phyloP scores from a whole-genome alignment of 257 asterid species.

The Solanum sitiens region DNA sequence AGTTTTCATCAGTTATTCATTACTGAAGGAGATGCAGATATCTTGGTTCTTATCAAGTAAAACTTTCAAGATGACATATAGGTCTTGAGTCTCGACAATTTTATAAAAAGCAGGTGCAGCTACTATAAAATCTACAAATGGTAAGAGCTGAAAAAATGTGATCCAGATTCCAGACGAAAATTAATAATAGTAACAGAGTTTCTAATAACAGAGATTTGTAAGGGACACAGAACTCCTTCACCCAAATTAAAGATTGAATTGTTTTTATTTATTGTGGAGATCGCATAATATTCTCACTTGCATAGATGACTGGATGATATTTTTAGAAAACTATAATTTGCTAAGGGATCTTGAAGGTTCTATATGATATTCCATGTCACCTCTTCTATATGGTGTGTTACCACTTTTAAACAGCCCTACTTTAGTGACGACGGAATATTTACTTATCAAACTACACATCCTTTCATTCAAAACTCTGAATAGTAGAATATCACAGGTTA shows the following conservation, averaged over 20 bases:
- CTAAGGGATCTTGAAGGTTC: not conserved
- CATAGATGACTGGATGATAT: not conserved
- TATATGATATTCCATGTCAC: not conserved
- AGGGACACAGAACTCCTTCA: not conserved
- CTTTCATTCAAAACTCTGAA: not conserved
- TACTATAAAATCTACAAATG: not conserved
- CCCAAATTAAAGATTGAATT: not conserved
- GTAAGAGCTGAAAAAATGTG: not conserved
- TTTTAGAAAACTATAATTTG: not conserved
- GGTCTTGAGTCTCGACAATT: not conserved
- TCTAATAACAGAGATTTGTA: not conserved
- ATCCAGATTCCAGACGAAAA: not conserved
- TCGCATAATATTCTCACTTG: not conserved
- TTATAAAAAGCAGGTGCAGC: not conserved
- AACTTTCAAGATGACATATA: not conserved
- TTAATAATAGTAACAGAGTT: not conserved
- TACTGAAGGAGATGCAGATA: not conserved
- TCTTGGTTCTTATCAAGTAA: not conserved
- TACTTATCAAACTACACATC: not conserved
- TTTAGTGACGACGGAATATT: not conserved
- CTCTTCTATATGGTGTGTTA: not conserved
- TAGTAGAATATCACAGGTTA: not conserved
- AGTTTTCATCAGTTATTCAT: not conserved
- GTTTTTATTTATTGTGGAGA: not conserved
- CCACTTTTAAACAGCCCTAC: not conserved